phyloP scores from a whole-genome alignment of 805 yeast species.

The Kazachstania psychrophila region DNA sequence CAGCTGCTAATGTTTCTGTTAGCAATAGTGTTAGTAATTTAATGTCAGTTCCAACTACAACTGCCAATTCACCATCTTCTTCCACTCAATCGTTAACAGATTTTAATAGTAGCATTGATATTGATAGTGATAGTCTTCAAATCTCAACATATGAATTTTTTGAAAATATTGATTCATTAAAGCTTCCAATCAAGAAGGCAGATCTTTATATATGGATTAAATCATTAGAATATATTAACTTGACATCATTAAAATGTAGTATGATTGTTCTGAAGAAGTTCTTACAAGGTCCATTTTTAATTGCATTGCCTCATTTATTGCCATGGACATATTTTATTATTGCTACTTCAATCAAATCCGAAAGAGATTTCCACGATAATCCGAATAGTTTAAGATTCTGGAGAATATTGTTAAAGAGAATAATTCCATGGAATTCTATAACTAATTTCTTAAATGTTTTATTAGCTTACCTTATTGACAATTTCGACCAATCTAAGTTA shows the following conservation, averaged over 20 bases:
- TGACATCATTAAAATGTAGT: slow-evolving; percentile 59
- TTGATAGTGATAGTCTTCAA: neutral
- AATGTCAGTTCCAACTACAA: neutral
- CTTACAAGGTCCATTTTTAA: slow-evolving; percentile 55
- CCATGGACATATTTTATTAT: slow-evolving; percentile 70
- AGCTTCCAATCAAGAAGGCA: slow-evolving; percentile 19
- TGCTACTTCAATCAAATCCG: slow-evolving; percentile 49
- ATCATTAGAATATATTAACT: slow-evolving; percentile 46
- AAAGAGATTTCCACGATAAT: slow-evolving; percentile 12
- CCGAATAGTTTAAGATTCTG: slow-evolving; percentile 20
- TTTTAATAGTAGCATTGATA: neutral
- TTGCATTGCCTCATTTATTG: slow-evolving; percentile 62
- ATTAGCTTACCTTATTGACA: slow-evolving; percentile 29
- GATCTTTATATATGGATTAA: slow-evolving; percentile 41
- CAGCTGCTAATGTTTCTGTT: neutral
- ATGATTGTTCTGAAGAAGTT: slow-evolving; percentile 59
- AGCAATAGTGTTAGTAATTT: neutral
- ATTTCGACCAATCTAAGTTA: slow-evolving; percentile 12
- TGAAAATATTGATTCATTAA: slow-evolving; percentile 23
- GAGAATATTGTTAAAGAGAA: slow-evolving; percentile 34
- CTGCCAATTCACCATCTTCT: neutral
- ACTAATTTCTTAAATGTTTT: slow-evolving; percentile 55
- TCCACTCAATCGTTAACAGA: neutral
- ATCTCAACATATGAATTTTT: slow-evolving; percentile 8
- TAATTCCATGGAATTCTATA: slow-evolving; percentile 62